phyloP scores from a whole-genome alignment of 2,329 filamentous ascomycete species.

The Penicillium brevicompactum region DNA sequence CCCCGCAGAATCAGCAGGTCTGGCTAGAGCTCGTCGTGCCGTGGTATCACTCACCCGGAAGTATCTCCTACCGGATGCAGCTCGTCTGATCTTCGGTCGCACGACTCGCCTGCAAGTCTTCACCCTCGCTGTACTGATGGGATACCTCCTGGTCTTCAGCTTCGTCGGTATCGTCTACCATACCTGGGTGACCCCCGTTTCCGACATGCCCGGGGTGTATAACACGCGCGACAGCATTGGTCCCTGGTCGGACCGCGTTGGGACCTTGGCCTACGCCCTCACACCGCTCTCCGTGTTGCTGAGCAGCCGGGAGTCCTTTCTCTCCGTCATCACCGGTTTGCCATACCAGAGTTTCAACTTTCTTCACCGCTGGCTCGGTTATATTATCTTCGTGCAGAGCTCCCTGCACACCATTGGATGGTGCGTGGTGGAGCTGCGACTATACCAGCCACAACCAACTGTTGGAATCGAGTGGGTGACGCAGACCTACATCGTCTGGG shows the following conservation, averaged over 20 bases:
- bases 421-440: slow-evolving; percentile 64
- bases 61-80: slow-evolving; percentile 64
- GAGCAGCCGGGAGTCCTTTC: slow-evolving; percentile 68
- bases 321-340: slow-evolving; percentile 70
- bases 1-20: slow-evolving; percentile 1
- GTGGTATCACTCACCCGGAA: slow-evolving; percentile 44
- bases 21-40: slow-evolving; percentile 13
- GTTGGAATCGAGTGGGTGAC: slow-evolving; percentile 60
- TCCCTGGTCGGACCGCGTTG: slow-evolving; percentile 69
- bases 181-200: slow-evolving; percentile 71
- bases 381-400: slow-evolving; percentile 70
- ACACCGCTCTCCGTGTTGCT: slow-evolving; percentile 71
- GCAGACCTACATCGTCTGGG: slow-evolving; percentile 73
- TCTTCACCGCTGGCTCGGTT: slow-evolving; percentile 74
- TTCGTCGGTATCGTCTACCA: slow-evolving; percentile 70
- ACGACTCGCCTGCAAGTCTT: slow-evolving; percentile 69
- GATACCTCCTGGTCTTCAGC: slow-evolving; percentile 68
- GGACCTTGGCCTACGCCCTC: slow-evolving; percentile 71
- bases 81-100: slow-evolving; percentile 63
- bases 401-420: slow-evolving; percentile 71
- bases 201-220: slow-evolving; percentile 54
- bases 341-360: slow-evolving; percentile 79
- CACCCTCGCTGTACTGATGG: slow-evolving; percentile 59
- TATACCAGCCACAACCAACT: slow-evolving; percentile 72
- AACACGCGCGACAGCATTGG: slow-evolving; percentile 69